Percentiles rank a stretch among this genome's conserved stretches.
Evolutionary conservation across 2,329 filamentous ascomycete species (phyloP).

Genomic region (Colletotrichum tamarilloi): DNA sequence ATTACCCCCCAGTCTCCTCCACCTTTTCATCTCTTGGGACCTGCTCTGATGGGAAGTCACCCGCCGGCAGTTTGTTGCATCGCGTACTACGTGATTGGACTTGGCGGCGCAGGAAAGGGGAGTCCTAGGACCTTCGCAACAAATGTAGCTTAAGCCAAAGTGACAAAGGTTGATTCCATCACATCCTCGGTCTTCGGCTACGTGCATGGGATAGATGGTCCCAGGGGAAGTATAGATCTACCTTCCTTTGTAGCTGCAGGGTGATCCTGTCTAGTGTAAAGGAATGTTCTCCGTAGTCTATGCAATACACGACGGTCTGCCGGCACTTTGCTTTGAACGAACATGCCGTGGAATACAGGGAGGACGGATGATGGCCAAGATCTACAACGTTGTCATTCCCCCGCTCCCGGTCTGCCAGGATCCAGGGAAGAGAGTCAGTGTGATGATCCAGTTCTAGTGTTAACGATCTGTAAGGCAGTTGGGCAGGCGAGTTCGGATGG

Average conservation of each 20-base stretch:
- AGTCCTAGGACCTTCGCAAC: neutral
- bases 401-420: constrained; percentile 20
- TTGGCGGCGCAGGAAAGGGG: constrained; percentile 13
- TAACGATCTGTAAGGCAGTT: neutral
- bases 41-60: constrained; percentile 32
- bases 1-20: neutral
- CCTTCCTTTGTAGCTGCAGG: neutral
- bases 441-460: neutral
- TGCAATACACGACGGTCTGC: neutral
- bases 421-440: neutral
- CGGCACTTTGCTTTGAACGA: constrained; percentile 6
- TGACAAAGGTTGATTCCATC: neutral
- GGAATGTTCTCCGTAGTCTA: too few relatives aligned
- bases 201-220: neutral
- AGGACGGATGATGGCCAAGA: constrained; percentile 14
- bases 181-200: neutral
- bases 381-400: constrained; percentile 11
- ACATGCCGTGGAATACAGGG: constrained; percentile 1
- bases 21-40: constrained; percentile 20
- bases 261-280: neutral
- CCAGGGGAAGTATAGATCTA: neutral
- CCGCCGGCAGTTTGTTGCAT: constrained; percentile 35
- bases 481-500: neutral
- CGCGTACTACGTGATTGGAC: constrained; percentile 24
- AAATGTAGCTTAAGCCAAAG: neutral